phyloP scores from a whole-genome alignment of 169 alveolate genomes.

The Cryptosporidium felis region DNA sequence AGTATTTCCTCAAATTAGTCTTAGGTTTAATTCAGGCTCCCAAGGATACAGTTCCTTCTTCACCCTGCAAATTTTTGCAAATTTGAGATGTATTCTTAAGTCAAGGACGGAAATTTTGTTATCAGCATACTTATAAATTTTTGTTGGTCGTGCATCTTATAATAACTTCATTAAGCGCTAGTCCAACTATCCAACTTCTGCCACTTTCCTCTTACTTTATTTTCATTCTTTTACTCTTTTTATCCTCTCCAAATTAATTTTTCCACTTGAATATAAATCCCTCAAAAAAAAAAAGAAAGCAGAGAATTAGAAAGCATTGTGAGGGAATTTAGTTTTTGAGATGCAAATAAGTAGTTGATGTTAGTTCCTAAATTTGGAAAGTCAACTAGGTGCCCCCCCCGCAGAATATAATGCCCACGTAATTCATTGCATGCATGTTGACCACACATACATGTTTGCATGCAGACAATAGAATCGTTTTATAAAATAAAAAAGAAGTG shows the following conservation, averaged over 20 bases:
- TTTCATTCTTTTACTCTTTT: too few species aligned
- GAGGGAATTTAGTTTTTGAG: too few species aligned
- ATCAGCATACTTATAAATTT: constrained; percentile 42
- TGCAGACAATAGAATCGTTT: constrained; percentile 52
- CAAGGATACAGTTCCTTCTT: constrained; percentile 4
- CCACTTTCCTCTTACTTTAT: neutral
- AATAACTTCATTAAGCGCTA: constrained; percentile 48
- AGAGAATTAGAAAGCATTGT: too few species aligned
- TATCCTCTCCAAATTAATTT: too few species aligned
- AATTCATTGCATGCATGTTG: too few species aligned
- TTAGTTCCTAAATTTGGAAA: too few species aligned
- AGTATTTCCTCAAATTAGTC: neutral
- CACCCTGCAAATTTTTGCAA: constrained; percentile 48
- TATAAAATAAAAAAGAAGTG: neutral
- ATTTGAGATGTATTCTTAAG: neutral
- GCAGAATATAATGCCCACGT: too few species aligned
- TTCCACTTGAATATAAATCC: neutral
- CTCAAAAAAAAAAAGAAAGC: neutral
- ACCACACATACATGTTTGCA: constrained; percentile 21
- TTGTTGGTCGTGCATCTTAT: constrained; percentile 48
- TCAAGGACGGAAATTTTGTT: neutral
- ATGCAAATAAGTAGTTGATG: too few species aligned
- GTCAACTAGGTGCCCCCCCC: too few species aligned
- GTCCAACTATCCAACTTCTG: neutral
- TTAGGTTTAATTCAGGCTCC: neutral